phyloP scores from a whole-genome alignment of 2,329 filamentous ascomycete species.

The Cordyceps fumosorosea region DNA sequence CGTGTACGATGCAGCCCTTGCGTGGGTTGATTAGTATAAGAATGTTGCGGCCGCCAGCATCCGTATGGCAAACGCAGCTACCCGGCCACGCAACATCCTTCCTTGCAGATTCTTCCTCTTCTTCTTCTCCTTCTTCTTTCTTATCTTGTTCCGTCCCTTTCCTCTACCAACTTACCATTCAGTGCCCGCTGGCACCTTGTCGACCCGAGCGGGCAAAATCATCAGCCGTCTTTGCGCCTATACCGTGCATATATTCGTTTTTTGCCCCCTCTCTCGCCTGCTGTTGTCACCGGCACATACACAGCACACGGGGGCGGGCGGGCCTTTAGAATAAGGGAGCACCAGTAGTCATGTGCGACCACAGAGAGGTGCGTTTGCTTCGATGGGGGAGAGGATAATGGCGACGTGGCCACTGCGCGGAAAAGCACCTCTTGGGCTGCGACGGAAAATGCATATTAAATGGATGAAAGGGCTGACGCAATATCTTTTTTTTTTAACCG shows the following conservation, averaged over 20 bases:
- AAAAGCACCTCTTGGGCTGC: too few relatives aligned
- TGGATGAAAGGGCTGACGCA: not conserved
- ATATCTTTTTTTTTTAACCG: not conserved
- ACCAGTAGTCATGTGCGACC: slow-evolving; percentile 1
- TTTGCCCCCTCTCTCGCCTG: not conserved
- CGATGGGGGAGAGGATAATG: not conserved
- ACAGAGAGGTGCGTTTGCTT: not conserved
- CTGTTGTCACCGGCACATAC: too few relatives aligned
- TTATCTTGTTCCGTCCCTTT: not conserved
- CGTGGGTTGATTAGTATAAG: not conserved
- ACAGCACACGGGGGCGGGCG: too few relatives aligned
- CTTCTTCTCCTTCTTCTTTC: not conserved
- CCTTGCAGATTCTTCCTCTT: not conserved
- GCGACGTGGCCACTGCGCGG: not conserved
- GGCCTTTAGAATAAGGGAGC: too few relatives aligned
- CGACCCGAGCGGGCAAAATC: too few relatives aligned
- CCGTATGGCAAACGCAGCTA: not conserved
- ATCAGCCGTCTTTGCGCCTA: too few relatives aligned
- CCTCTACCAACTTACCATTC: too few relatives aligned
- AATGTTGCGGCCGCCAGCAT: not conserved
- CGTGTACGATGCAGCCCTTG: not conserved
- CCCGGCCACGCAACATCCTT: not conserved
- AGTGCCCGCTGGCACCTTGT: too few relatives aligned
- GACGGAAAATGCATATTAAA: not conserved
- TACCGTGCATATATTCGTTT: too few relatives aligned